Base-by-base conservation (phyloP, 352 stramenopile genomes). In the Pythium oligandrum region DNA sequence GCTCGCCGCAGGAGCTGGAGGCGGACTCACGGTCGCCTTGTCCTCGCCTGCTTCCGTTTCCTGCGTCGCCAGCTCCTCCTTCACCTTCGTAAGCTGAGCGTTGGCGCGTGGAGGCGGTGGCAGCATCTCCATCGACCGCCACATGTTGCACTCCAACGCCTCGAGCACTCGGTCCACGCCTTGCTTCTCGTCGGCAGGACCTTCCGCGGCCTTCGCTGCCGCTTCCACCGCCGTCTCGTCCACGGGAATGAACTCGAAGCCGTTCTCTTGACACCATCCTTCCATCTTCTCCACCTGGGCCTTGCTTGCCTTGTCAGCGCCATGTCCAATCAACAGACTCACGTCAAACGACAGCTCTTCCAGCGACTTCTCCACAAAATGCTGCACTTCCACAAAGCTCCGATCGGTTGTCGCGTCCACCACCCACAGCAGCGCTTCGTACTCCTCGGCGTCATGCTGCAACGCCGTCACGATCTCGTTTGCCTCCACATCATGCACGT, bases 131-230 rank as follows among this genome's bases (percentile, higher is more conserved):
- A 93, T 90, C 2, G 82, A 88, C 10, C 55, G 53, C 82, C 82
- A 93, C 73, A 90, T 86, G 44, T 78, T 90, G 61, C 79, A 89
- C 26, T 93, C 67, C 44, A 93, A 56, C 9, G 76, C 79, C 50
- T 93, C 82, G 12, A 93, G 57, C 32, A 90, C 74, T n/a, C 82
- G 73, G 8, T 81, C 68, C 33, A 93, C 64, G 17, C 82, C 78
- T 30, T 53, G 55, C 45, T 78, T 84, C 60, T 86, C 75, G 31
- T 66, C 57, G 31, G 31, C 38, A 1, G 26, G 30, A 5, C 8
- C 5, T 66, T 36, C n/a, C 39, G 54, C 33, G 69, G 55, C 0
- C 53, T 54, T 31, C 11, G 47, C 42, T 43, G 32, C 5, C 34
- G 11, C n/a, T 55, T 45, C 3, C 44, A 40, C 9, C 51, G 17